Evolutionary conservation across 805 yeast species (phyloP).

Genomic region (Wickerhamiella cacticola): DNA sequence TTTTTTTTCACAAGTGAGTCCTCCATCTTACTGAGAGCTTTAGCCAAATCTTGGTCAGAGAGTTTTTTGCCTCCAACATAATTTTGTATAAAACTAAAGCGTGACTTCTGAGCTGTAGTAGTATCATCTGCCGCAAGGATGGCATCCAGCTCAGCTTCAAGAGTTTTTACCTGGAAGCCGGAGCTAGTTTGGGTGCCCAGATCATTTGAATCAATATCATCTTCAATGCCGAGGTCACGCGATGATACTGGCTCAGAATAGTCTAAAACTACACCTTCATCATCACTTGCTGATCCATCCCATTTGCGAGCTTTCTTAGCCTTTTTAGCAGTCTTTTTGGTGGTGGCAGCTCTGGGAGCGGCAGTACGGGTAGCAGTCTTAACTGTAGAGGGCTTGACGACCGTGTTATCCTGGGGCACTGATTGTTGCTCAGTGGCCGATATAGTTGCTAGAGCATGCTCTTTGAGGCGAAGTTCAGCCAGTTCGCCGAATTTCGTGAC

Average conservation of each 20-base stretch:
- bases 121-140: too few relatives aligned
- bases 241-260: constrained; percentile 35
- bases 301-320: constrained; percentile 39
- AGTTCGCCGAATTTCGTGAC: constrained; percentile 25
- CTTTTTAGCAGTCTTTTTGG: constrained; percentile 18
- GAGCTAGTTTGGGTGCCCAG: constrained; percentile 29
- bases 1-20: constrained; percentile 75
- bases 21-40: constrained; percentile 51
- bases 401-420: neutral
- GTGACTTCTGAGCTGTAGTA: constrained; percentile 26
- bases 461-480: constrained; percentile 25
- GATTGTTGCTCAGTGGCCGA: neutral
- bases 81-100: constrained; percentile 46
- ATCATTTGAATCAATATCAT: neutral
- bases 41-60: constrained; percentile 49
- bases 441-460: constrained; percentile 5
- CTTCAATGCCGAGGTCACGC: constrained; percentile 18
- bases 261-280: constrained; percentile 38
- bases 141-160: constrained; percentile 10
- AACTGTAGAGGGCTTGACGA: neutral
- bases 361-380: neutral
- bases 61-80: constrained; percentile 60
- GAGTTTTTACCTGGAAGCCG: constrained; percentile 58
- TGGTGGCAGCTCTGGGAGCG: constrained; percentile 11
- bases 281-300: constrained; percentile 42